Evolutionary conservation across 768 basidiomycete genomes (phyloP).

Genomic region (Kwoniella dendrophila): DNA sequence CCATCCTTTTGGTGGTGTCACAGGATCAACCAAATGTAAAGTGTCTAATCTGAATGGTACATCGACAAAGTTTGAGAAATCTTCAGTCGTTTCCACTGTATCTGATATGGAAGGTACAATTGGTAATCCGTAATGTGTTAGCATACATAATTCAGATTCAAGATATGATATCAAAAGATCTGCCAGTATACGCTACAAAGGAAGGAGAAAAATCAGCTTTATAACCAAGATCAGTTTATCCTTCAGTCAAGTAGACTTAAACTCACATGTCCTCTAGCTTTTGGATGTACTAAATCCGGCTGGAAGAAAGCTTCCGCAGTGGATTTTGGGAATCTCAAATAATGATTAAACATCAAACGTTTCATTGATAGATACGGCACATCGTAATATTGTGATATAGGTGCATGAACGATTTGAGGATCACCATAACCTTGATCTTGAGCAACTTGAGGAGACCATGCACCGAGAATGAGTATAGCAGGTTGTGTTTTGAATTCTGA

Average conservation of each 20-base stretch:
- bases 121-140: constrained; percentile 42
- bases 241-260: background rate
- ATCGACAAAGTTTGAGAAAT: constrained; percentile 36
- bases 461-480: constrained; percentile 51
- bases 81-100: constrained; percentile 32
- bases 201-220: background rate
- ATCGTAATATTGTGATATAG: constrained; percentile 52
- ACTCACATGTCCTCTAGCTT: constrained; percentile 53
- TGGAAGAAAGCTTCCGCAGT: constrained; percentile 46
- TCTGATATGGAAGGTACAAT: constrained; percentile 17
- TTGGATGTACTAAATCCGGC: constrained; percentile 49
- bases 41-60: constrained; percentile 45
- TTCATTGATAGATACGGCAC: constrained; percentile 53
- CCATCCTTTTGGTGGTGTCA: constrained; percentile 42
- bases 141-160: constrained; percentile 49
- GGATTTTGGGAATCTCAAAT: constrained; percentile 47
- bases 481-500: constrained; percentile 48
- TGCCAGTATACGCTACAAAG: constrained; percentile 46
- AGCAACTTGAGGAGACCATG: constrained; percentile 50
- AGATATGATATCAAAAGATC: constrained; percentile 49
- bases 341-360: constrained; percentile 49
- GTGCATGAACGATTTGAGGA: constrained; percentile 52
- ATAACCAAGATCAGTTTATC: background rate
- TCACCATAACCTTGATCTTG: constrained; percentile 53
- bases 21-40: constrained; percentile 35